These are phyloP conservation scores for Amanita exitialis DNA, from an alignment of 768 basidiomycete genomes.

Conservation along the genomic window DNA sequence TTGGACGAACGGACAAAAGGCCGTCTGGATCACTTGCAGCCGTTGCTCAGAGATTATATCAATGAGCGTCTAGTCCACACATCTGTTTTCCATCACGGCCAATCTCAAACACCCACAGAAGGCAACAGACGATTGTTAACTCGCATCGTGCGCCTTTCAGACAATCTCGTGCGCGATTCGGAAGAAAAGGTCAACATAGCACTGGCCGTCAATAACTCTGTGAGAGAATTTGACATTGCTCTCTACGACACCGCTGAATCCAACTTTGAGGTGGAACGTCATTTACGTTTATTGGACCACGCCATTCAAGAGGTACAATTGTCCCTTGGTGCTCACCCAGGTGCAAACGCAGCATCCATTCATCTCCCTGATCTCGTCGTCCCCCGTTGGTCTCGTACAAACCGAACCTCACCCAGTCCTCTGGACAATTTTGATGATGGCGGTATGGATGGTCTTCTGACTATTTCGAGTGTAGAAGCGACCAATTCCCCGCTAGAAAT, in stretches of 20 bases:
- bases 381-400: conserved; percentile 40
- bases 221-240: conserved; percentile 22
- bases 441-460: neutral
- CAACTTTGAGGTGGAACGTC: conserved; percentile 57
- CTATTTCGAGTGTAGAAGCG: neutral
- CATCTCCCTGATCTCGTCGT: conserved; percentile 54
- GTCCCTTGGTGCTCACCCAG: conserved; percentile 25
- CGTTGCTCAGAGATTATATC: neutral
- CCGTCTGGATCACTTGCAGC: conserved; percentile 7
- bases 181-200: conserved; percentile 78
- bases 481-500: neutral
- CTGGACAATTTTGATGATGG: conserved; percentile 4
- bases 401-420: conserved; percentile 17
- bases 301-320: conserved; percentile 37
- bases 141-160: conserved; percentile 46
- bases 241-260: neutral
- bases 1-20: conserved; percentile 52
- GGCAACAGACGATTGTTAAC: conserved; percentile 31
- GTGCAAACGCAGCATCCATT: conserved; percentile 29
- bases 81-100: neutral
- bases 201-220: conserved; percentile 59
- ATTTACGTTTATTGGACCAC: conserved; percentile 70
- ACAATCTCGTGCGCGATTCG: conserved; percentile 50
- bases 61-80: neutral
- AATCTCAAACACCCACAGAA: conserved; percentile 27